Evolutionary conservation across 1,284 basidiomycete genomes (phyloP), one percentile per base, ranked within the genome.

Genomic region (Ganoderma lingzhi): DNA sequence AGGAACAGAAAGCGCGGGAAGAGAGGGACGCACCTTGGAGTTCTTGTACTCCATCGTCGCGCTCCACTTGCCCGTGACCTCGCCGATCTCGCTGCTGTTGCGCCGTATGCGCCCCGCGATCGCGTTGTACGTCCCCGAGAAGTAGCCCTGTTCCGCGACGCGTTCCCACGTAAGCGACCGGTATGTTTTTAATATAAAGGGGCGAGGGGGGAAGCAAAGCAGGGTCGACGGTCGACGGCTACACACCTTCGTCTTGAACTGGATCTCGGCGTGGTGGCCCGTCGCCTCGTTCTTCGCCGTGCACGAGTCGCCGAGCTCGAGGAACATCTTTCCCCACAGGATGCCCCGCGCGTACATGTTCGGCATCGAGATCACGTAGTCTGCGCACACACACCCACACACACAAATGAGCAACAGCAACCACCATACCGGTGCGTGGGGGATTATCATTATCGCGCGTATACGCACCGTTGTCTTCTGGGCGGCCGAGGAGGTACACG

Each of bases 271-370:
- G 59, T 81, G 84, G 71, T 96, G 82, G 39, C 91, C 90, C 62
- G 90, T 91, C 75, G 88, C 88, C 72, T 93, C 91, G 82, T 96
- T 97, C 81, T 89, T 89, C 67, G 96, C 94, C n/a, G 85, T 88
- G 77, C 95, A 96, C 39, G 90, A 88, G 82, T 99, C 97, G 10
- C 97, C 97, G 17, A 99, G 86, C 83, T 99, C 97, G 63, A 98
- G 86, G 23, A 99, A 92, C 96, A 99, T 98, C 86, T 96, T 97
- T 19, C 97, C 98, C 79, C 98, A 99, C 58, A 99, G 83, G 76
- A 99, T 99, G 1, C 98, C 97, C 58, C 97, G 90, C 28, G 97
- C 97, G 79, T 98, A 99, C 94, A 97, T 97, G 84, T 97, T 98
- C 42, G 96, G 96, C 96, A 98, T 97, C 70, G 93, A 93, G 75